Evolutionary conservation across 2,329 filamentous ascomycete genomes (phyloP).

Genomic region (Sporothrix curviconia): DNA sequence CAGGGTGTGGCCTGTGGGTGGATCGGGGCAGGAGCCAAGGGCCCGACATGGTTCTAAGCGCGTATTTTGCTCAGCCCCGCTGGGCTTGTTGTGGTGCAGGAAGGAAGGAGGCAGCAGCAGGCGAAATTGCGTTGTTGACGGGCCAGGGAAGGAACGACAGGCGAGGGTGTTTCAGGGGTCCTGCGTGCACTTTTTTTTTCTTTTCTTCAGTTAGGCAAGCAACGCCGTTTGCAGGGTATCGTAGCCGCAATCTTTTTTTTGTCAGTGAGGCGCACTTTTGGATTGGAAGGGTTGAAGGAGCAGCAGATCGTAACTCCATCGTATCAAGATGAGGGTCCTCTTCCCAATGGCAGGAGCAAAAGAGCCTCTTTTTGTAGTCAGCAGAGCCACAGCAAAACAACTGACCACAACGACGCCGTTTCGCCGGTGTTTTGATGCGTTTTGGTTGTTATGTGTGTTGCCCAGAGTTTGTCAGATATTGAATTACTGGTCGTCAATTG

Average conservation of each 20-base stretch:
- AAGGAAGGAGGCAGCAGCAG: background rate
- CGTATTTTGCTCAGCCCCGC: slow-evolving; percentile 17
- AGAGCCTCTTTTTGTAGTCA: background rate
- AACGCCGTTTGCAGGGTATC: background rate
- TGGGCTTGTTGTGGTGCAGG: slow-evolving; percentile 9
- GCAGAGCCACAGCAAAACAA: background rate
- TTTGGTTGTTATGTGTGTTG: too few species aligned
- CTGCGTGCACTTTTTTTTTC: background rate
- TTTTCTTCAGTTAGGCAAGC: background rate
- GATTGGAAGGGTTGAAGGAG: background rate
- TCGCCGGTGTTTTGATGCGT: too few species aligned
- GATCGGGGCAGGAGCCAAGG: slow-evolving; percentile 4
- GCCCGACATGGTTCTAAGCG: slow-evolving; percentile 14
- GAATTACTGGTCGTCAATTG: background rate
- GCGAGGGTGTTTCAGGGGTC: background rate
- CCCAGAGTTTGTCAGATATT: too few species aligned
- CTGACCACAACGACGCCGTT: background rate
- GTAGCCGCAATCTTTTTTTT: background rate
- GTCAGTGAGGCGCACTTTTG: background rate
- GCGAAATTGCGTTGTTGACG: background rate
- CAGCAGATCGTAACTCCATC: background rate
- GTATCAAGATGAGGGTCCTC: too few species aligned
- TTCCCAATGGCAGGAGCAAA: too few species aligned
- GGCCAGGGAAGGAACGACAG: background rate
- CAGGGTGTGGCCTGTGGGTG: slow-evolving; percentile 13